These are phyloP conservation scores for Serendipita sp. DNA, from an alignment of 768 basidiomycete species.

Conservation along the genomic window DNA sequence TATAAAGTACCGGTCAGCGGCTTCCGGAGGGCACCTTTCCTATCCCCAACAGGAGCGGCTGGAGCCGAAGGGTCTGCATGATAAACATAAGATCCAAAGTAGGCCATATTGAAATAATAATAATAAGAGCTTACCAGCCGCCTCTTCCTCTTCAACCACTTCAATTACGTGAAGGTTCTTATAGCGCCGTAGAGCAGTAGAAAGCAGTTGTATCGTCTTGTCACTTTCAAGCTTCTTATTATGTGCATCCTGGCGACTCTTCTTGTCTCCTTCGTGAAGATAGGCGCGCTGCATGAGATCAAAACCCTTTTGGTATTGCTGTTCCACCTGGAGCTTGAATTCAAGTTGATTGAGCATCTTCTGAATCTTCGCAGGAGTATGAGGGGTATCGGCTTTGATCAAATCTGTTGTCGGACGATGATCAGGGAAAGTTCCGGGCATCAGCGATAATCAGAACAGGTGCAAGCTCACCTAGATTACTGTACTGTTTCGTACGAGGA, in stretches of 20 bases:
- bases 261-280: conserved; percentile 93
- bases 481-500: conserved; percentile 48
- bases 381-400: conserved; percentile 92
- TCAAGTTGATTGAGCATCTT: conserved; percentile 97
- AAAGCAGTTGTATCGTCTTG: conserved; percentile 86
- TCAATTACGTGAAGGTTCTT: conserved; percentile 91
- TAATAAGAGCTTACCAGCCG: conserved; percentile 25
- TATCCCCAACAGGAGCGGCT: conserved; percentile 48
- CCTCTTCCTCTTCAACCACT: conserved; percentile 54
- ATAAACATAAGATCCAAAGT: not conserved
- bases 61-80: conserved; percentile 1
- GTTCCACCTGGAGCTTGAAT: conserved; percentile 96
- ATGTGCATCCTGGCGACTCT: conserved; percentile 81
- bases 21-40: conserved; percentile 86
- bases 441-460: not conserved
- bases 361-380: conserved; percentile 90
- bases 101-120: not conserved
- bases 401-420: conserved; percentile 37
- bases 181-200: conserved; percentile 85
- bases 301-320: conserved; percentile 94
- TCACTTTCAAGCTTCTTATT: conserved; percentile 89
- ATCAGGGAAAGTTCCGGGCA: not conserved
- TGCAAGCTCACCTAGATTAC: conserved; percentile 34
- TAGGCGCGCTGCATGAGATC: conserved; percentile 98
- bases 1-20: conserved; percentile 84